Evolutionary conservation across 495 filamentous ascomycete species (phyloP).

Genomic region (Echria macrotheca): DNA sequence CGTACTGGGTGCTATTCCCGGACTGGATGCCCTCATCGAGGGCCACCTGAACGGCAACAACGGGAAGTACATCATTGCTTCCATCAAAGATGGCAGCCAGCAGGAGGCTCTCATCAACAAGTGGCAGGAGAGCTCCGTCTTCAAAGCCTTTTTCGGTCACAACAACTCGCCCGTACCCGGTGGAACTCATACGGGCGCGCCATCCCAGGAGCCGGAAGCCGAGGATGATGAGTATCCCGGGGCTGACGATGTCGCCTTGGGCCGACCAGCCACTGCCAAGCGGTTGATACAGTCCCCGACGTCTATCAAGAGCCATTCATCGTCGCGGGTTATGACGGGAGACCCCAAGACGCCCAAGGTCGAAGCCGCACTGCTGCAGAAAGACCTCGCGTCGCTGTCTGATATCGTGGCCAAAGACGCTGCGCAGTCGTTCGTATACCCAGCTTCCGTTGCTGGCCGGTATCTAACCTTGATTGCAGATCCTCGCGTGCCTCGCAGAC

Average conservation of each 20-base stretch:
- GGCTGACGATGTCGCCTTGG: slow-evolving; percentile 11
- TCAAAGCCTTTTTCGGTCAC: slow-evolving; percentile 32
- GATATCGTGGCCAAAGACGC: slow-evolving; percentile 35
- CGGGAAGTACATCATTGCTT: slow-evolving; percentile 22
- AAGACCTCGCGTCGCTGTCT: slow-evolving; percentile 21
- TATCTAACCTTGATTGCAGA: slow-evolving; percentile 9
- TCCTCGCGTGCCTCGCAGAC: slow-evolving; percentile 28
- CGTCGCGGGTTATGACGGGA: no score
- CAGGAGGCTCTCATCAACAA: slow-evolving; percentile 28
- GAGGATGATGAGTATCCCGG: slow-evolving; percentile 11
- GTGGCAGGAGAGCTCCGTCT: slow-evolving; percentile 33
- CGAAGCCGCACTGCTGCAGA: no score
- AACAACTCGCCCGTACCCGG: slow-evolving; percentile 13
- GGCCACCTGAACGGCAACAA: slow-evolving; percentile 24
- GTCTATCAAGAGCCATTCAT: not conserved
- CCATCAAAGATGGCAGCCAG: slow-evolving; percentile 31
- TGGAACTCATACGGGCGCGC: not conserved
- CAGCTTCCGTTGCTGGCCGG: not conserved
- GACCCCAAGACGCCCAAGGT: no score
- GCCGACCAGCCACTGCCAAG: slow-evolving; percentile 15
- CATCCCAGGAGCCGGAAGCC: slow-evolving; percentile 9
- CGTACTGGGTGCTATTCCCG: slow-evolving; percentile 30
- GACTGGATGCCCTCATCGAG: slow-evolving; percentile 33
- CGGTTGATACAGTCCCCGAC: slow-evolving; percentile 8
- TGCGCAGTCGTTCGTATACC: slow-evolving; percentile 22